These are phyloP conservation scores for Tetracladium setigerum DNA, from an alignment of 495 filamentous ascomycete species.

Conservation along the genomic window DNA sequence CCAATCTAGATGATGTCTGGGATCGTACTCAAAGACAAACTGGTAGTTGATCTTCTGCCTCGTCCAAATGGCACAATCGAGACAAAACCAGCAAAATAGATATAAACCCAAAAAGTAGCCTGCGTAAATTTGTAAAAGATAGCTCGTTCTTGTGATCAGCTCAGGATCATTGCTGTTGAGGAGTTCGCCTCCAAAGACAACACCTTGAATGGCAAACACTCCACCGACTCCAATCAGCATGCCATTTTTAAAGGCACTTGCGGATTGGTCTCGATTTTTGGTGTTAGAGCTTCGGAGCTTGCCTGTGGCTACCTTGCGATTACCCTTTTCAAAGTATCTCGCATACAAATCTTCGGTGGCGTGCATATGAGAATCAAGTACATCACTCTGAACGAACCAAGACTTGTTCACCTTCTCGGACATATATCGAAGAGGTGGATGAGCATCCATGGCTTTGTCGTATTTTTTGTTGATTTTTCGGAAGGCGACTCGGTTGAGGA, in stretches of 20 bases:
- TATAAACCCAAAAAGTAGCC: conserved; percentile 75
- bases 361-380: conserved; percentile 67
- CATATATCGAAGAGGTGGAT: conserved; percentile 76
- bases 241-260: conserved; percentile 70
- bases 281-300: conserved; percentile 68
- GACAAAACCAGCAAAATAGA: conserved; percentile 65
- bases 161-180: conserved; percentile 38
- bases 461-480: conserved; percentile 99
- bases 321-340: conserved; percentile 83
- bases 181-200: conserved; percentile 55
- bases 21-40: conserved; percentile 96
- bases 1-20: conserved; percentile 79
- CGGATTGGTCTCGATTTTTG: conserved; percentile 61
- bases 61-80: conserved; percentile 78
- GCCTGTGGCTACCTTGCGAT: conserved; percentile 79
- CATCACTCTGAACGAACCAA: conserved; percentile 81
- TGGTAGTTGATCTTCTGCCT: conserved; percentile 83
- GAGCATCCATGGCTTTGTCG: conserved; percentile 78
- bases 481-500: conserved; percentile 85
- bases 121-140: conserved; percentile 76
- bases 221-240: conserved; percentile 66
- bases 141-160: conserved; percentile 52
- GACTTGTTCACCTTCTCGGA: conserved; percentile 84
- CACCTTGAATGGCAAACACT: conserved; percentile 66
- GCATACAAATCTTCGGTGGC: conserved; percentile 86